phyloP scores from a whole-genome alignment of 2,329 filamentous ascomycete genomes.

The Botrytis porri region DNA sequence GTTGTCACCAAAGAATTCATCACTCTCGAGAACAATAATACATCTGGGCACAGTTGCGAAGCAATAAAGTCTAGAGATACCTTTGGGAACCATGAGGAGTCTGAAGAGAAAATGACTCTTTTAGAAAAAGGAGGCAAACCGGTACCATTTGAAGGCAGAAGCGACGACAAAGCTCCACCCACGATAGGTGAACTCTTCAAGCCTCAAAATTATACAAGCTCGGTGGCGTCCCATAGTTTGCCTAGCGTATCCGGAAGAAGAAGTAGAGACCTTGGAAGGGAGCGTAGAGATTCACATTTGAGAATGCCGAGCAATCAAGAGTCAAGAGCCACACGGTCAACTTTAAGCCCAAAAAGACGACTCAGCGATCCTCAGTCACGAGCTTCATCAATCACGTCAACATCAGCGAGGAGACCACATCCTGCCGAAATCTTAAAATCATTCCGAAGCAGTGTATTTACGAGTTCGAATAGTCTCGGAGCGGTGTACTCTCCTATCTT shows the following conservation, averaged over 20 bases:
- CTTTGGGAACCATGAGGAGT: not conserved
- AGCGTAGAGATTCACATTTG: not conserved
- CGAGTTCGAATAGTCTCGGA: not conserved
- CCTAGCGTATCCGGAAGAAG: not conserved
- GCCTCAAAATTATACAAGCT: not conserved
- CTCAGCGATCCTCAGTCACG: not conserved
- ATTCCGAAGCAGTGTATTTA: not conserved
- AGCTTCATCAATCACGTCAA: not conserved
- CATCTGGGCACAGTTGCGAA: too few species aligned
- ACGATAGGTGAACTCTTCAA: not conserved
- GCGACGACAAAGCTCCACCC: not conserved
- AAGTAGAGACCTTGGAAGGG: too few species aligned
- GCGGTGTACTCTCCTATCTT: not conserved
- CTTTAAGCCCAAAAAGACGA: not conserved
- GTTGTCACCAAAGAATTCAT: not conserved
- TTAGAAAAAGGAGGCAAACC: not conserved
- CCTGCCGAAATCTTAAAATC: not conserved
- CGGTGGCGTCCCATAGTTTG: not conserved
- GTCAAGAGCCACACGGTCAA: not conserved
- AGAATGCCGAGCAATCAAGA: not conserved
- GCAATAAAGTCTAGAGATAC: not conserved
- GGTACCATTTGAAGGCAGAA: not conserved
- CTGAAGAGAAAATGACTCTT: not conserved
- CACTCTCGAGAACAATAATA: not conserved
- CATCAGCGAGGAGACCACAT: not conserved